Evolutionary conservation across 306 rosid species (phyloP), one percentile per base, ranked within the genome.

Genomic region (Benincasa hispida): DNA sequence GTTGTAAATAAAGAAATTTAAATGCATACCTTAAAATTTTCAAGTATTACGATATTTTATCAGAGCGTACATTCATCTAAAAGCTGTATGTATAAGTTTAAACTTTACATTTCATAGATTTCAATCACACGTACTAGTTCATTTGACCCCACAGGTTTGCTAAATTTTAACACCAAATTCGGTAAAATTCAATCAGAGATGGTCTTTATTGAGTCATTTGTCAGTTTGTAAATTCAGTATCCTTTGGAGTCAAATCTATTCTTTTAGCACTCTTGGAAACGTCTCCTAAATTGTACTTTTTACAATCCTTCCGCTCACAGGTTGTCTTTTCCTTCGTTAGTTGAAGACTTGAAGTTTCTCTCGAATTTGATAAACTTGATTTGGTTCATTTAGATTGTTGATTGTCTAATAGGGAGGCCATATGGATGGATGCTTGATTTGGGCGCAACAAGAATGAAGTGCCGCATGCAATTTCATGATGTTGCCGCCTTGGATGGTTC

Each of bases 351-450:
- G n/a, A n/a, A n/a, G 39, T 72, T 72, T 15, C n/a, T 22, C 54
- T 39, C 18, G 9, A 65, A 37, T 65, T 65, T 37, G 17, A 41
- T 37, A 67, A 6, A n/a, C 34, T 67, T 50, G 12, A 41, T 41
- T 21, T 41, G 18, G 32, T 67, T 67, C 27, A 28, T 41, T 72
- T 39, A 67, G 74, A 67, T 42, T 67, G 58, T 70, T 70, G 76
- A 45, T 27, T 70, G 58, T 70, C 17, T 47, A 41, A 45, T 48
- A 24, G 25, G 76, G 76, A 47, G 18, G 58, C 42, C 25, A 72
- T 72, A 48, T 14, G 76, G 59, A 72, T 72, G 57, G 58, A 28
- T 47, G 76, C 76, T 47, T 72, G 76, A 72, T 72, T 48, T 48
- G 76, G 75, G 39, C 24, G 35, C 21, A 70, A 25, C 75, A 70